phyloP scores from a whole-genome alignment of 352 stramenopile genomes.

The Phytopythium delawarense region DNA sequence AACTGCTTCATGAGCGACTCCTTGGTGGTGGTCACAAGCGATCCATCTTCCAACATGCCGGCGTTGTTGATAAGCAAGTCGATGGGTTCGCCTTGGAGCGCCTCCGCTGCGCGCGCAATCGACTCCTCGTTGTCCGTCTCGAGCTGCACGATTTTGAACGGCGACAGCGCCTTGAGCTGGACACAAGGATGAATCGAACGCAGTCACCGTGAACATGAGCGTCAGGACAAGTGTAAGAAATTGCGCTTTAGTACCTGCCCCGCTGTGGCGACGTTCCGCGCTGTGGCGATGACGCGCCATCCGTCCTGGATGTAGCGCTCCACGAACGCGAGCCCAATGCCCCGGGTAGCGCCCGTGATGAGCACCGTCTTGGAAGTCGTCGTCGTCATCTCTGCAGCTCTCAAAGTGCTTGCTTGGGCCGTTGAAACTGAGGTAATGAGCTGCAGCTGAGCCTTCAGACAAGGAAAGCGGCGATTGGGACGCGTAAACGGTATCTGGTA shows the following conservation, averaged over 20 bases:
- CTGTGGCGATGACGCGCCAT: slow-evolving; percentile 37
- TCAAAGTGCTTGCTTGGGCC: not conserved
- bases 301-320: slow-evolving; percentile 32
- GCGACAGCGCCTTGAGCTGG: slow-evolving; percentile 16
- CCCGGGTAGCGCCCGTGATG: slow-evolving; percentile 39
- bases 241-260: not conserved
- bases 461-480: not conserved
- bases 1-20: slow-evolving; percentile 44
- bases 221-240: too few relatives aligned
- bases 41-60: slow-evolving; percentile 22
- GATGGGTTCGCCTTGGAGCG: slow-evolving; percentile 36
- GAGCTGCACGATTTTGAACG: slow-evolving; percentile 34
- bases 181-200: not conserved
- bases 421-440: not conserved
- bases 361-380: slow-evolving; percentile 31
- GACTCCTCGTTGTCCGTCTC: slow-evolving; percentile 44
- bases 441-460: not conserved
- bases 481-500: not conserved
- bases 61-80: slow-evolving; percentile 65
- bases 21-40: slow-evolving; percentile 28
- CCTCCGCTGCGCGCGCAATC: slow-evolving; percentile 17
- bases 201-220: not conserved
- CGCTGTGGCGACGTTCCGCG: slow-evolving; percentile 7
- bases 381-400: not conserved
- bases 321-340: slow-evolving; percentile 36